Conservation (phyloP, 352 stramenopile genomes). For the Pythium inflatum region DNA sequence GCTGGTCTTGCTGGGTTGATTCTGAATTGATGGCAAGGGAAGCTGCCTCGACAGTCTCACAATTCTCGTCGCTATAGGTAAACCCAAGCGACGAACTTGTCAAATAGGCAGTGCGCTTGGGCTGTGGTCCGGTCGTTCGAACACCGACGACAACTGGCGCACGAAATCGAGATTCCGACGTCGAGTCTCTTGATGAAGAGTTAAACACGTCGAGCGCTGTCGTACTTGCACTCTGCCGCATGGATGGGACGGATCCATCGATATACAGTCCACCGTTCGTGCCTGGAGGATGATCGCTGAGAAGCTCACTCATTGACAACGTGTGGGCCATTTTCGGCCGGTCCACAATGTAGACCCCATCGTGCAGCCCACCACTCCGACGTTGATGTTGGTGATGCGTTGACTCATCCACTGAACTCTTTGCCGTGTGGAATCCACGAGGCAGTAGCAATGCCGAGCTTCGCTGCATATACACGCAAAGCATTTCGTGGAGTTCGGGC, state of each 20-base stretch:
- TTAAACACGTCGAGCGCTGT: conserved; percentile 14
- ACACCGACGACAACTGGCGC: conserved; percentile 24
- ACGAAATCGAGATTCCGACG: neutral
- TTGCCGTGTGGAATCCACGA: conserved; percentile 53
- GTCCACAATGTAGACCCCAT: conserved; percentile 29
- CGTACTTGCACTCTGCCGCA: conserved; percentile 27
- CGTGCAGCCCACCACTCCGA: conserved; percentile 23
- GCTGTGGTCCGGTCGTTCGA: conserved; percentile 10
- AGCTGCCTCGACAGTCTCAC: conserved; percentile 8
- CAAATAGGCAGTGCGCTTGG: conserved; percentile 21
- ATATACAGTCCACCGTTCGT: conserved; percentile 18
- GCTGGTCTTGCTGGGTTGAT: too few relatives aligned
- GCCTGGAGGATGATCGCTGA: conserved; percentile 19
- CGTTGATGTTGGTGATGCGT: conserved; percentile 14
- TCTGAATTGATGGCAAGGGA: too few relatives aligned
- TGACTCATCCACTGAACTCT: conserved; percentile 49
- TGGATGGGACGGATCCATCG: conserved; percentile 20
- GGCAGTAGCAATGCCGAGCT: conserved; percentile 63
- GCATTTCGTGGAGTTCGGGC: conserved; percentile 43
- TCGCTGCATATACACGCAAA: conserved; percentile 64
- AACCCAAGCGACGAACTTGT: conserved; percentile 4
- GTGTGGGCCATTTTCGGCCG: conserved; percentile 22
- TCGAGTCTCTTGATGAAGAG: neutral
- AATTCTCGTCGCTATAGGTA: neutral
- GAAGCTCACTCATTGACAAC: conserved; percentile 53